Evolutionary conservation across 148 eudicot species (phyloP).

Genomic region (Polygonum maritimum): DNA sequence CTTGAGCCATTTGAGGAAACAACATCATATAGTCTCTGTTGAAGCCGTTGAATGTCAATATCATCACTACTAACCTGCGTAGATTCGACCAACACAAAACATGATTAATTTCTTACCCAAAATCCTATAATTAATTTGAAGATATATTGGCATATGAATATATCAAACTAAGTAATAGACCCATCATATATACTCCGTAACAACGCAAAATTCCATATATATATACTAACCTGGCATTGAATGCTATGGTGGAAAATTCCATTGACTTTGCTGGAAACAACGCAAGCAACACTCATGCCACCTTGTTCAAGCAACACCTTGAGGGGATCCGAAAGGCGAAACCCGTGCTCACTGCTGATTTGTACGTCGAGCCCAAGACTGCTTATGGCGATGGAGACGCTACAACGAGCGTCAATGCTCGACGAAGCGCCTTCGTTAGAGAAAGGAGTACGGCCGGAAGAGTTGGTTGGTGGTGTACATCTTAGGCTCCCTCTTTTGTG

Average conservation of each 20-base stretch:
- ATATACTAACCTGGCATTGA: conserved; percentile 27
- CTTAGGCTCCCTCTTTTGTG: background rate
- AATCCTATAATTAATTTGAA: no score
- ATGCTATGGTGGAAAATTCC: conserved; percentile 24
- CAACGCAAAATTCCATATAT: no score
- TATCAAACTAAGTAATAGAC: no score
- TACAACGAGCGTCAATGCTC: background rate
- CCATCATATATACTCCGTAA: no score
- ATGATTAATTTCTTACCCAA: no score
- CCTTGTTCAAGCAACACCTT: conserved; percentile 20
- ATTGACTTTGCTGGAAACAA: conserved; percentile 23
- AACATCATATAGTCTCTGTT: conserved; percentile 19
- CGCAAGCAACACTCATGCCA: conserved; percentile 21
- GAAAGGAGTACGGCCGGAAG: background rate
- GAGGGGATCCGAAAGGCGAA: conserved; percentile 26
- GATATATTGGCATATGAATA: no score
- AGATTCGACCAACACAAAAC: background rate
- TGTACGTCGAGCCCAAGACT: conserved; percentile 24
- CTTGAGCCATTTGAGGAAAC: conserved; percentile 1
- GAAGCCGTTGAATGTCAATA: conserved; percentile 20
- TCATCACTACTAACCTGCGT: conserved; percentile 8
- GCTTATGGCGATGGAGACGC: background rate
- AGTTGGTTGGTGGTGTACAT: background rate
- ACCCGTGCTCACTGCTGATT: conserved; percentile 12
- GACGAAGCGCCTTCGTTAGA: background rate